These are phyloP conservation scores for Poa annua DNA, from an alignment of 176 grass and related monocot species.

Conservation along the genomic window DNA sequence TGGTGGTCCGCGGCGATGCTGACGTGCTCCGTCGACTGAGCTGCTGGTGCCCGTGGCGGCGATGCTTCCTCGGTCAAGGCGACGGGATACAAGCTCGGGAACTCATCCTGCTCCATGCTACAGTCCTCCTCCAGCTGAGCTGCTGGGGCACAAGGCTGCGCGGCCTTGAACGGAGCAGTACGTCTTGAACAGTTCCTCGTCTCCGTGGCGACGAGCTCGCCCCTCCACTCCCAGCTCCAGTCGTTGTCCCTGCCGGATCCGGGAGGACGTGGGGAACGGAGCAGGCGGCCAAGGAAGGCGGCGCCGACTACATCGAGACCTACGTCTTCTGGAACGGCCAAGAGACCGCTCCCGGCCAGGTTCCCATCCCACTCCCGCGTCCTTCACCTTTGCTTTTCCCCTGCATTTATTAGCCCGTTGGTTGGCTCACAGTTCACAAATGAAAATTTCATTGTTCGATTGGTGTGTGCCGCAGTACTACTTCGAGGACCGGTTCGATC, in stretches of 20 bases:
- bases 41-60: neutral
- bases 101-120: no score
- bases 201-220: no score
- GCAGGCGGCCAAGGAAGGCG: slow-evolving; percentile 91
- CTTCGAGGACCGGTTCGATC: slow-evolving; percentile 92
- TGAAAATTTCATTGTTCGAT: neutral
- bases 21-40: neutral
- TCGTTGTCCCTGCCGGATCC: no score
- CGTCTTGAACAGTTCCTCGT: no score
- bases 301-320: slow-evolving; percentile 82
- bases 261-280: no score
- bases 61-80: neutral
- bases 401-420: slow-evolving; percentile 24
- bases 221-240: no score
- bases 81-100: neutral
- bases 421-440: neutral
- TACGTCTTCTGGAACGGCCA: slow-evolving; percentile 99
- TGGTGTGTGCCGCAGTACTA: slow-evolving; percentile 76
- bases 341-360: slow-evolving; percentile 81
- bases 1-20: no score
- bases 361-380: slow-evolving; percentile 37
- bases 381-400: neutral
- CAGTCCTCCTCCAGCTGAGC: no score
- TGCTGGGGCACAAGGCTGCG: no score
- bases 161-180: no score